Evolutionary conservation across 2,329 filamentous ascomycete genomes (phyloP).

Genomic region (Coleophoma crateriformis): DNA sequence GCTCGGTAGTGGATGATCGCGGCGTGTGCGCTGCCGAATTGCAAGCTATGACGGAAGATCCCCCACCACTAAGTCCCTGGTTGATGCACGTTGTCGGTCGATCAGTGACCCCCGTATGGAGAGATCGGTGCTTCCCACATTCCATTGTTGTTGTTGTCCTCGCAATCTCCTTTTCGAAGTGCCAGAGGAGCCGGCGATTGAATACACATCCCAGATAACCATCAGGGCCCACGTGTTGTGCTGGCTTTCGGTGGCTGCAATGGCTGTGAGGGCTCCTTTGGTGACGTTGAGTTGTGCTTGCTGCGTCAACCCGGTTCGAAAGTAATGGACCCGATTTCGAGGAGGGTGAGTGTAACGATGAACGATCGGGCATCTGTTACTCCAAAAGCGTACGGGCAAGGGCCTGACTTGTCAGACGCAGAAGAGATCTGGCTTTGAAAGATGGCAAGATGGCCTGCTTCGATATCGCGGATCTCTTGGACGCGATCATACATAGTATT

Average conservation of each 20-base stretch:
- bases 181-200: conserved; percentile 34
- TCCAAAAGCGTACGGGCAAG: conserved; percentile 28
- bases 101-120: too few relatives aligned
- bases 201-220: conserved; percentile 32
- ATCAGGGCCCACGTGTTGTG: conserved; percentile 36
- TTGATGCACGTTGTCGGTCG: too few relatives aligned
- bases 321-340: conserved; percentile 33
- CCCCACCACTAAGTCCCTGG: too few relatives aligned
- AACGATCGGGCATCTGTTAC: conserved; percentile 16
- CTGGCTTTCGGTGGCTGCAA: conserved; percentile 32
- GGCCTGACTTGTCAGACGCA: conserved; percentile 34
- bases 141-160: conserved; percentile 21
- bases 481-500: conserved; percentile 34
- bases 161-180: conserved; percentile 36
- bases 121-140: too few relatives aligned
- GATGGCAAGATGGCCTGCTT: conserved; percentile 37
- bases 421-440: conserved; percentile 37
- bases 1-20: too few relatives aligned
- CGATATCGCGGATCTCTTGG: conserved; percentile 37
- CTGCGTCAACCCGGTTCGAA: conserved; percentile 31
- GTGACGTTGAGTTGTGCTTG: conserved; percentile 27
- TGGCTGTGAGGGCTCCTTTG: conserved; percentile 30
- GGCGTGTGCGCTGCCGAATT: too few relatives aligned
- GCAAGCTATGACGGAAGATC: too few relatives aligned
- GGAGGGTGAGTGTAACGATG: conserved; percentile 26